Evolutionary conservation across 352 stramenopile genomes (phyloP).

Genomic region (Aphanomyces cochlioides): DNA sequence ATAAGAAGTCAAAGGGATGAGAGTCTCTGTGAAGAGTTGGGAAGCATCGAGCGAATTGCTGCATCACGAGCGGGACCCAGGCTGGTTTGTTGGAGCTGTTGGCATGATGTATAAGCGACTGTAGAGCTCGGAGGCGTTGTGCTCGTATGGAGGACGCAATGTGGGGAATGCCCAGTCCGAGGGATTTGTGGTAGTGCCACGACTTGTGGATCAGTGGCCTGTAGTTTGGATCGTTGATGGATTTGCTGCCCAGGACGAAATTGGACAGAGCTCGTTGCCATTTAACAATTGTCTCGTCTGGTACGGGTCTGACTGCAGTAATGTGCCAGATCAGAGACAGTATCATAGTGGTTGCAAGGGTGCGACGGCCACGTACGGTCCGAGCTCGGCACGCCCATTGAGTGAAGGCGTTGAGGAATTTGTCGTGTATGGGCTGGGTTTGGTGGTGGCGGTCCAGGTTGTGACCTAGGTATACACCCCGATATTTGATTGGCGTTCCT

Average conservation of each 20-base stretch:
- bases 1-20: slow-evolving; percentile 26
- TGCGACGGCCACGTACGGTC: not conserved
- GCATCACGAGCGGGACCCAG: slow-evolving; percentile 2
- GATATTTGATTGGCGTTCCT: too few relatives aligned
- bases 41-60: slow-evolving; percentile 7
- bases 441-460: too few relatives aligned
- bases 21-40: not conserved
- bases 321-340: not conserved
- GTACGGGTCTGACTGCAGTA: not conserved
- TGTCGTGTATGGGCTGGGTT: too few relatives aligned
- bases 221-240: not conserved
- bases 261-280: slow-evolving; percentile 2
- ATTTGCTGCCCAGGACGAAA: not conserved
- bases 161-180: slow-evolving; percentile 1
- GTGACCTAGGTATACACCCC: too few relatives aligned
- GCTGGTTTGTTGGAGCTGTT: not conserved
- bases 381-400: not conserved
- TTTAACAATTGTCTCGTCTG: not conserved
- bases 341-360: not conserved
- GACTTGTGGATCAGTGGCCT: not conserved
- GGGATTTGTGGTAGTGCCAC: slow-evolving; percentile 2
- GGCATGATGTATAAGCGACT: not conserved
- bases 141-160: not conserved
- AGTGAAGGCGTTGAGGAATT: too few relatives aligned
- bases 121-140: not conserved